These are phyloP conservation scores for Apophysomyces elegans DNA, from an alignment of 371 early-diverging fungal genomes.

Conservation along the genomic window DNA sequence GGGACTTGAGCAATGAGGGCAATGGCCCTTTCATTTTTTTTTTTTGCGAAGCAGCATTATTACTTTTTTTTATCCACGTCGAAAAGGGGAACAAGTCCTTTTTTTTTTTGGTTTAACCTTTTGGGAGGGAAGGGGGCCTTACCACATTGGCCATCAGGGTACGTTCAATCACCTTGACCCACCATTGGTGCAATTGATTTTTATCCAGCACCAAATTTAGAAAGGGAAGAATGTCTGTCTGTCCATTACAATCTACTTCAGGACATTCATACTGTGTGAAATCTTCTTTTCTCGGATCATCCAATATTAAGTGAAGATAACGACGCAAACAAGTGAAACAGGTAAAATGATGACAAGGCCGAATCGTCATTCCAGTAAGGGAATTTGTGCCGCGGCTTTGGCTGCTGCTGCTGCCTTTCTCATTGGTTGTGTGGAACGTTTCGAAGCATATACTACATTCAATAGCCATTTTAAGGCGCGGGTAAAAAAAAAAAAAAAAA, in stretches of 20 bases:
- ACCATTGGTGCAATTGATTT: slow-evolving; percentile 11
- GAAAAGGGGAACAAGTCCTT: too few species aligned
- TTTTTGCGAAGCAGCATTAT: too few species aligned
- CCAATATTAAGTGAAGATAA: not conserved
- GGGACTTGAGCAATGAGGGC: not conserved
- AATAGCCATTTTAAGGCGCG: not conserved
- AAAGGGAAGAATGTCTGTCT: not conserved
- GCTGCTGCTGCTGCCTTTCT: too few species aligned
- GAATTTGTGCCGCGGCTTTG: not conserved
- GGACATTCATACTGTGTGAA: not conserved
- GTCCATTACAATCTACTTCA: not conserved
- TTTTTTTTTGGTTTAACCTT: too few species aligned
- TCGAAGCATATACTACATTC: slow-evolving; percentile 2
- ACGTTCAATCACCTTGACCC: slow-evolving; percentile 12
- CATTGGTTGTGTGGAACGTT: not conserved
- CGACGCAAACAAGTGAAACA: not conserved
- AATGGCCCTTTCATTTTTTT: not conserved
- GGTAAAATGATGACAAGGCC: not conserved
- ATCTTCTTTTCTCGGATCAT: not conserved
- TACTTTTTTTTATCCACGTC: too few species aligned
- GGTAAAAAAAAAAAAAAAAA: not conserved
- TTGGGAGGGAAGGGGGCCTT: not conserved
- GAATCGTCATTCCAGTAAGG: not conserved
- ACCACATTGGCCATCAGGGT: slow-evolving; percentile 18
- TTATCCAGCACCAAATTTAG: not conserved